Evolutionary conservation across 2,329 filamentous ascomycete genomes (phyloP), one percentile per base, ranked within the genome.

Genomic region (Ophiostoma ips): DNA sequence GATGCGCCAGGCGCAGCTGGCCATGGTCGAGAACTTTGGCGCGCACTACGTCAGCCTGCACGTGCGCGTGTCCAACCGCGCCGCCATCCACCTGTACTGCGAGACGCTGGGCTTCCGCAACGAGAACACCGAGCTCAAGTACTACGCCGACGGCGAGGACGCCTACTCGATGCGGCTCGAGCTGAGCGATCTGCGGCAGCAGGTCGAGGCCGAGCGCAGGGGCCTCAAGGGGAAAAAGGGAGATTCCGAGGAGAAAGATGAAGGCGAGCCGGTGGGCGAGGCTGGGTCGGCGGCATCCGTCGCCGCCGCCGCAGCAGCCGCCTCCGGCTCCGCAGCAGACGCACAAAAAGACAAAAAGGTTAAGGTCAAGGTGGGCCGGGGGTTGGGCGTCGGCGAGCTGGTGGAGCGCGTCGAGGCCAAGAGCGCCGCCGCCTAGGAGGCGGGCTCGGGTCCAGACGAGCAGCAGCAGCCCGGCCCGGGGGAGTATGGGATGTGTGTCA

Each of bases 71-170:
- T 92, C 85, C 66, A 98, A 98, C 73, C 77, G 78, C 54, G 92
- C 92, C 7, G 92, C 92, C 24, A 78, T 95, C 55, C 86, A 85
- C 60, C 77, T 98, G 19, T 98, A 98, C 76, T 82, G 87, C 59
- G 84, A 94, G 63, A 95, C 89, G 0, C 79, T 95, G 1, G 83
- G 87, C 50, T 96, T 95, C 73, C 77, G 81, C 63, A 84, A 86
- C 58, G 87, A 92, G 57, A 92, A 88, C 71, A 80, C 83, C 11
- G 87, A 94, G 68, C 64, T 76, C 46, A 92, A 89, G 69, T 95
- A 95, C 76, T 98, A 98, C 64, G 92, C 92, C 52, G 92, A 98
- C 65, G 90, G 90, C 53, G 92, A 98, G 70, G 87, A 98, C 70
- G 92, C 92, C 35, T 95, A 81, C 64, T 85, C 81, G 62, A 98